These are phyloP conservation scores for Litsea cubeba DNA, from an alignment of 164 flowering plant species.

Conservation along the genomic window DNA sequence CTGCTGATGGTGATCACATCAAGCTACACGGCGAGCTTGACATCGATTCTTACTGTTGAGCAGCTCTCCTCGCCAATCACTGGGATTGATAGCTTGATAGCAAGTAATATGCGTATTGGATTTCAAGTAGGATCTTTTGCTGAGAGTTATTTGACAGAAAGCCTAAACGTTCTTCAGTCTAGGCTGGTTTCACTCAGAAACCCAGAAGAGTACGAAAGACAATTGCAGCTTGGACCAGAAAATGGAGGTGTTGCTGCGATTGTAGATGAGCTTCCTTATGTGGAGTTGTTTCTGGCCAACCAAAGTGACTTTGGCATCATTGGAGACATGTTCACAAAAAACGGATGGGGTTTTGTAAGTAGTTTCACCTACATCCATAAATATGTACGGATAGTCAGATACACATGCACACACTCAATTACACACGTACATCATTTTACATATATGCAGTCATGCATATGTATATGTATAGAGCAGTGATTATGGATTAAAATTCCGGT, in stretches of 20 bases:
- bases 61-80: conserved; percentile 67
- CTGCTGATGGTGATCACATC: conserved; percentile 63
- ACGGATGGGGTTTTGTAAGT: conserved; percentile 95
- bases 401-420: not conserved
- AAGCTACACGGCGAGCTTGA: conserved; percentile 80
- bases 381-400: no score
- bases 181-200: conserved; percentile 41
- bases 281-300: conserved; percentile 57
- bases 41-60: conserved; percentile 80
- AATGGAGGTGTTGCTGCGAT: conserved; percentile 75
- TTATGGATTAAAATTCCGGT: no score
- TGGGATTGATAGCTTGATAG: conserved; percentile 64
- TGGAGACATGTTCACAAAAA: conserved; percentile 62
- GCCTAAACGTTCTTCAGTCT: conserved; percentile 36
- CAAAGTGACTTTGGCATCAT: conserved; percentile 43
- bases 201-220: conserved; percentile 58
- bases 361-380: not conserved
- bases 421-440: no score
- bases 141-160: conserved; percentile 39
- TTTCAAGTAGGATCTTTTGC: conserved; percentile 76
- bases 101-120: conserved; percentile 57
- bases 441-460: no score
- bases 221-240: conserved; percentile 45
- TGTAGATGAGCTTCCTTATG: conserved; percentile 75
- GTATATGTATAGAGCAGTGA: no score